Evolutionary conservation across 805 yeast genomes (phyloP).

Genomic region (Nakazawaea siamensis): DNA sequence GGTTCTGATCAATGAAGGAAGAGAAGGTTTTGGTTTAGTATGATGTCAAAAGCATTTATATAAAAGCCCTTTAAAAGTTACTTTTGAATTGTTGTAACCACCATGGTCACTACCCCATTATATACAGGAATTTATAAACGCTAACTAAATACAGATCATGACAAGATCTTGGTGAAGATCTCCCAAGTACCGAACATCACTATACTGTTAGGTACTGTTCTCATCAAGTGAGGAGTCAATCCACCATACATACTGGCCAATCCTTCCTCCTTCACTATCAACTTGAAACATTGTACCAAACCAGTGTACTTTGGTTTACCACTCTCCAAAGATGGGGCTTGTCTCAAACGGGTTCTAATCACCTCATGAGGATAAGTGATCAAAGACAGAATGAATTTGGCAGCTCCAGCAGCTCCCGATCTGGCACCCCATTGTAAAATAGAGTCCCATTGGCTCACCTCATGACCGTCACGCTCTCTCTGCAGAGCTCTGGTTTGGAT

Average conservation of each 20-base stretch:
- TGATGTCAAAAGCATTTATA: no score
- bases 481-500: conserved; percentile 44
- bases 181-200: conserved; percentile 99
- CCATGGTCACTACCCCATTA: no score
- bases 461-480: conserved; percentile 25
- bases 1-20: conserved; percentile 87
- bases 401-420: conserved; percentile 96
- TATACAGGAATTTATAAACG: background rate
- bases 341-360: conserved; percentile 89
- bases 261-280: conserved; percentile 90
- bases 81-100: no score
- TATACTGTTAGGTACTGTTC: conserved; percentile 96
- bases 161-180: conserved; percentile 53
- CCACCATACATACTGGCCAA: conserved; percentile 94
- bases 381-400: conserved; percentile 87
- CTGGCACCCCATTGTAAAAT: conserved; percentile 89
- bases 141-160: conserved; percentile 15
- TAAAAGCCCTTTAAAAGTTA: no score
- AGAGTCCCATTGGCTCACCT: conserved; percentile 45
- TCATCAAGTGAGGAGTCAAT: conserved; percentile 87
- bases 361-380: conserved; percentile 97
- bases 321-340: conserved; percentile 69
- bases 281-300: conserved; percentile 73
- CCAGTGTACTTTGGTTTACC: conserved; percentile 88
- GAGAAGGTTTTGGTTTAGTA: conserved; percentile 92